These are phyloP conservation scores for Coemansia sp. DNA, from an alignment of 192 early-diverging fungal genomes.

Conservation along the genomic window DNA sequence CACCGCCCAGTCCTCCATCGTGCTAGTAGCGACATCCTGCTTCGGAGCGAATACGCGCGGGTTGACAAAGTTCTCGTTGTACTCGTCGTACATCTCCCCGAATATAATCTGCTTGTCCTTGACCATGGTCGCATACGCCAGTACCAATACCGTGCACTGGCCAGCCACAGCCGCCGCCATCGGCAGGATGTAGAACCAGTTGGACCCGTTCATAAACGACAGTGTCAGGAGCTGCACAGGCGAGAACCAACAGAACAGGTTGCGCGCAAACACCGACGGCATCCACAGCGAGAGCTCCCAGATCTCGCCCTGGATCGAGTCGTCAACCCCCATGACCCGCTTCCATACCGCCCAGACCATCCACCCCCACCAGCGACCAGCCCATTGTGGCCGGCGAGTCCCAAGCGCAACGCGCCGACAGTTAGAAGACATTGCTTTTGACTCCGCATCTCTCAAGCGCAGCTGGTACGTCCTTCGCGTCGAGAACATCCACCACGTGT, in stretches of 20 bases:
- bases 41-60: conserved; percentile 62
- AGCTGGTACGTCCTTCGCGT: conserved; percentile 41
- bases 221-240: conserved; percentile 62
- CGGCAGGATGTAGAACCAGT: conserved; percentile 61
- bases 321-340: conserved; percentile 29
- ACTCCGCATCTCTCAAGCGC: conserved; percentile 24
- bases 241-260: conserved; percentile 63
- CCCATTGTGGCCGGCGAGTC: conserved; percentile 38
- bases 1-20: conserved; percentile 38
- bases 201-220: conserved; percentile 52
- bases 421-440: conserved; percentile 17
- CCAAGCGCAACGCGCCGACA: conserved; percentile 39
- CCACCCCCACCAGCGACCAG: conserved; percentile 30
- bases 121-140: conserved; percentile 38
- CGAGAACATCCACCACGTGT: conserved; percentile 35
- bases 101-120: conserved; percentile 65
- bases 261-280: conserved; percentile 46
- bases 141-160: conserved; percentile 53
- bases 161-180: conserved; percentile 51
- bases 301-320: conserved; percentile 42
- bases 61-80: conserved; percentile 64
- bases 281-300: conserved; percentile 56
- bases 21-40: conserved; percentile 49
- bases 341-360: conserved; percentile 35
- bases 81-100: conserved; percentile 60